Evolutionary conservation across 2,329 filamentous ascomycete species (phyloP), one percentile per base, ranked within the genome.

Genomic region (Simplicillium aogashimaense): DNA sequence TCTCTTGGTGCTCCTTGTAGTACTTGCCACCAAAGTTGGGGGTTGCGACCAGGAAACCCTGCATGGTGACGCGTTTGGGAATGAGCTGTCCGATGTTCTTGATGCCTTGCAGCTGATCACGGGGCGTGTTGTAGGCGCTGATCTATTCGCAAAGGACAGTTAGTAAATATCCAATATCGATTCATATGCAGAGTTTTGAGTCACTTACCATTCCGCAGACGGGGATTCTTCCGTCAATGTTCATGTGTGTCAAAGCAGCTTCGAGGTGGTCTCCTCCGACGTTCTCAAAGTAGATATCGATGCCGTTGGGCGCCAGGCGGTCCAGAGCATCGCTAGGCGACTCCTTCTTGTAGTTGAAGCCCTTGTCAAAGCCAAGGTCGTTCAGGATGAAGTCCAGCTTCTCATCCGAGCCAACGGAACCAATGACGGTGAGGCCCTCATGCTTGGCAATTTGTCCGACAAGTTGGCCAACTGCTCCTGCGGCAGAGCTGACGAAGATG

Each of bases 311-410:
- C 0, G 83, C 83, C 14, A 92, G 70, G 43, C 83, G 72, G 47
- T 68, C 61, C 41, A 94, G 69, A 0, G 84, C 86, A 10, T 81
- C 80, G 1, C 62, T 55, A 0, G 85, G 73, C 49, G 72, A 75
- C 65, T 92, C 85, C 49, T 76, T 88, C 73, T 92, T 90, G 72
- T 94, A 94, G 70, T 94, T 92, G 66, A 90, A 92, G 8, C 80
- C 86, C 13, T 49, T 64, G 41, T 75, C 70, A 48, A 69, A 74
- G 8, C 70, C 71, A 1, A 75, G 63, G 52, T 72, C 65, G 41
- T 67, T 60, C 34, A 49, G 54, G 39, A 74, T 59, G 58, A 79
- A 92, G 15, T 83, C 76, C 17, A 88, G 69, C 68, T 94, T 94
- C 53, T 83, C 80, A 53, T 89, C 82, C 14, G 78, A 78, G 3